phyloP scores from a whole-genome alignment of 2,329 filamentous ascomycete species.

The Arthrobotrys conoides region DNA sequence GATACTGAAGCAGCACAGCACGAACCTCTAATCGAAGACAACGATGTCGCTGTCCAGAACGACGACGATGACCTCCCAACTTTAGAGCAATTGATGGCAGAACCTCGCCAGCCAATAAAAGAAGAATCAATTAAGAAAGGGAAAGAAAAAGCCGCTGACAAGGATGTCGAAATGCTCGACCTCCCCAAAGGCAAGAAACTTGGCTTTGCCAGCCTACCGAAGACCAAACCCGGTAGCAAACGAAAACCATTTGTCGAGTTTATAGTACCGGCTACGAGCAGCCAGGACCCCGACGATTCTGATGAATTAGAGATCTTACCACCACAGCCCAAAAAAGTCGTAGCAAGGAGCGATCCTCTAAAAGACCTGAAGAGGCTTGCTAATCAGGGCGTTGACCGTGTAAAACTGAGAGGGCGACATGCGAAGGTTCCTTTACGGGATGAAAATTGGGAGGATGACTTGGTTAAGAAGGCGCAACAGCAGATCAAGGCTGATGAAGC shows the following conservation, averaged over 20 bases:
- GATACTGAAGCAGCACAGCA: background rate
- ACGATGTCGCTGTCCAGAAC: background rate
- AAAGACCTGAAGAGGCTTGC: slow-evolving; percentile 42
- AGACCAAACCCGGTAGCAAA: slow-evolving; percentile 15
- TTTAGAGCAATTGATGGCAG: slow-evolving; percentile 40
- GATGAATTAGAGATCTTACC: slow-evolving; percentile 66
- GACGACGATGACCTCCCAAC: slow-evolving; percentile 40
- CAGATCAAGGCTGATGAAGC: slow-evolving; percentile 85
- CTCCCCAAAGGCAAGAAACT: slow-evolving; percentile 38
- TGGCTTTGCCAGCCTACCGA: slow-evolving; percentile 41
- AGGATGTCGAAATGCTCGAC: slow-evolving; percentile 45
- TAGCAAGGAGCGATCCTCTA: slow-evolving; percentile 43
- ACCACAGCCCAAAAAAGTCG: slow-evolving; percentile 64
- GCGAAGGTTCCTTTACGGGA: slow-evolving; percentile 75
- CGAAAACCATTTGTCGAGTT: slow-evolving; percentile 8
- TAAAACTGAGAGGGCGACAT: slow-evolving; percentile 4
- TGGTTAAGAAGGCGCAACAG: slow-evolving; percentile 80
- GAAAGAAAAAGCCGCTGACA: slow-evolving; percentile 55
- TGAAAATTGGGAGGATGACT: slow-evolving; percentile 76
- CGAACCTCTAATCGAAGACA: background rate
- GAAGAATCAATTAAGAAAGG: slow-evolving; percentile 59
- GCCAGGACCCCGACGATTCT: slow-evolving; percentile 43
- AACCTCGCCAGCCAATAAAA: slow-evolving; percentile 38
- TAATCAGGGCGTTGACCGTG: slow-evolving; percentile 6
- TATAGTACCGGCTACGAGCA: slow-evolving; percentile 7